Base-by-base conservation (phyloP, 140 eudicot genomes). In the Erigeron philadelphicus region DNA sequence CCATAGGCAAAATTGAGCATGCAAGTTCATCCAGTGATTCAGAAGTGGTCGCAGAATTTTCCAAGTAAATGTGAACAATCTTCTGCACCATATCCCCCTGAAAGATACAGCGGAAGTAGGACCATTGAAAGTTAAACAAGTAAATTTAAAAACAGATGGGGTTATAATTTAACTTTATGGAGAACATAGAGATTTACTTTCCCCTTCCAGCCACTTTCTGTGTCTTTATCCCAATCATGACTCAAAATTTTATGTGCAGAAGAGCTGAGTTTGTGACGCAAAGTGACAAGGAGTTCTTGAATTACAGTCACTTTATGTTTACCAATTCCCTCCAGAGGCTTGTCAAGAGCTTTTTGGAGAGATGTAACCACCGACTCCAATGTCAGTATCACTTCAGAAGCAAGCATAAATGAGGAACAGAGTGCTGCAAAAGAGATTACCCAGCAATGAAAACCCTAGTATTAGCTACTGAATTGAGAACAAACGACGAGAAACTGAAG, bases 11-110 rank as follows among this genome's bases (percentile, higher is more conserved):
- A 70, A 84, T 72, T 49, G 90, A 84, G 79, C 88, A 79, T 38
- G 87, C 96, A 78, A 89, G 88, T 67, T 86, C 88, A 63, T 72
- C 83, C 16, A 86, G 76, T 57, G 81, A 73, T 78, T 84, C 81
- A 63, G 81, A 81, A 55, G 85, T 82, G 12, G 89, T 80, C 61
- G 81, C 82, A 13, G 85, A 77, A 63, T 89, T 86, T 68, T 70
- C 88, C 86, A 89, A 75, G 84, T 89, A 89, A 53, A 84, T 84
- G 73, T 81, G 88, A 58, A 87, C 75, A 5, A 85, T 78, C 87
- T 75, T 86, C 77, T 89, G 95, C 68, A 89, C 78, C 70, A 84
- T 79, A 65, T 89, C 91, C 68, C 91, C 87, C 96, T 86, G 80
- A 72, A 75, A 76, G 62, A 41, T 70, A 64, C 16, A 76, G 21